phyloP scores from a whole-genome alignment of 2,329 filamentous ascomycete species.

The Colletotrichum sp. region DNA sequence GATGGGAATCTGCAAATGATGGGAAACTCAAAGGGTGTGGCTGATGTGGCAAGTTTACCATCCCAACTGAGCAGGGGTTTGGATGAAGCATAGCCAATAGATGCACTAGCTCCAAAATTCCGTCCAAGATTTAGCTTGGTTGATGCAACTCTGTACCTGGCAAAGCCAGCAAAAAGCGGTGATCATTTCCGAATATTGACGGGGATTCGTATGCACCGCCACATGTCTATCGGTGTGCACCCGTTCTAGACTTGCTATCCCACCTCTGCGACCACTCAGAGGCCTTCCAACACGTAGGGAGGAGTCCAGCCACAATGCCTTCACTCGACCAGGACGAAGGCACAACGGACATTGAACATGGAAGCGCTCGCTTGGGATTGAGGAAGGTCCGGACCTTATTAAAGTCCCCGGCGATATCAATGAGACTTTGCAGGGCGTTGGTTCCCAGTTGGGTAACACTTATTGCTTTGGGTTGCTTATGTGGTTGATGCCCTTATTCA shows the following conservation, averaged over 20 bases:
- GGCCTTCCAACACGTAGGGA: neutral
- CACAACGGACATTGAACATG: neutral
- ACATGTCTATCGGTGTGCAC: neutral
- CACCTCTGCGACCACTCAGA: neutral
- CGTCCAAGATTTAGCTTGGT: neutral
- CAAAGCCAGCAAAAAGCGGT: conserved; percentile 6
- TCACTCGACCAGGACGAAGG: neutral
- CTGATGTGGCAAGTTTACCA: conserved; percentile 15
- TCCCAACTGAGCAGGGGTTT: neutral
- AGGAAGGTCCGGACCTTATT: neutral
- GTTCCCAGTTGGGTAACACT: neutral
- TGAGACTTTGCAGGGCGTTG: neutral
- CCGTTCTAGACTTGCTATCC: conserved; percentile 1
- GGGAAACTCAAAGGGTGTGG: neutral
- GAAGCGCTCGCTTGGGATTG: neutral
- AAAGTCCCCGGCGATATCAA: conserved; percentile 3
- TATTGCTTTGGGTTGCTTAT: neutral
- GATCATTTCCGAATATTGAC: conserved; percentile 16
- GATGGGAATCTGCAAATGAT: neutral
- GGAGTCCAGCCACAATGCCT: conserved; percentile 3
- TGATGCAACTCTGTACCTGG: conserved; percentile 15
- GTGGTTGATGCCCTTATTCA: neutral
- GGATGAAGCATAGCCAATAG: neutral
- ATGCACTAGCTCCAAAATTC: neutral
- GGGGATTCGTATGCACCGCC: conserved; percentile 18